Evolutionary conservation across 441 rosid species (phyloP), one percentile per base, ranked within the genome.

Genomic region (Eruca vesicaria): DNA sequence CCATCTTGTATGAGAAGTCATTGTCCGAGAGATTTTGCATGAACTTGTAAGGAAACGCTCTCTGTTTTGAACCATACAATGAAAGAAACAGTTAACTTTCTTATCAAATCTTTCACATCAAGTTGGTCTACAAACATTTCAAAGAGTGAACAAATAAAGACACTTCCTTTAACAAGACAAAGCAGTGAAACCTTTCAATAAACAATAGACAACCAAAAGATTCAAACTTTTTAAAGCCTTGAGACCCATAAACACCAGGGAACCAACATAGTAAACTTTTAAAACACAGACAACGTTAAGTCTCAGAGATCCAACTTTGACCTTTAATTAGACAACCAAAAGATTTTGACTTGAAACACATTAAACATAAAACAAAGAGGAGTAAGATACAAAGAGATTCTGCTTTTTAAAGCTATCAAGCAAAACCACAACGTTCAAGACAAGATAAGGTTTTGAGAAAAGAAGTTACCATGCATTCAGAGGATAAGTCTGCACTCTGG

Each of bases 381-480:
- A n/a, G n/a, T n/a, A n/a, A n/a, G n/a, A n/a, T n/a, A n/a, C n/a
- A n/a, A n/a, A n/a, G n/a, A n/a, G n/a, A n/a, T n/a, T n/a, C 52
- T 2, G 50, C 21, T 29, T 29, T 60, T 31, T 28, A 11, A n/a
- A 57, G 3, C 20, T 55, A 72, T 53, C 21, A 23, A 72, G 56
- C 63, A 32, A 52, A 21, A 0, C n/a, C n/a, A 14, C 63, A 10
- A 26, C 36, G 12, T 58, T 14, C 15, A 31, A 15, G 1, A 16
- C 0, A 64, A 18, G 33, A 66, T 9, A 57, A 66, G 35, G 48
- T 66, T 58, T 29, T 7, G 14, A 74, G 60, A 60, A 66, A 8
- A 69, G n/a, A 62, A 32, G 28, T 64, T 66, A 78, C 81, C 77
- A 78, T 66, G 59, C 6, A 3, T n/a, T 72, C 77, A 29, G 77